phyloP scores from a whole-genome alignment of 2,329 filamentous ascomycete species.

The Akanthomyces lecanii region DNA sequence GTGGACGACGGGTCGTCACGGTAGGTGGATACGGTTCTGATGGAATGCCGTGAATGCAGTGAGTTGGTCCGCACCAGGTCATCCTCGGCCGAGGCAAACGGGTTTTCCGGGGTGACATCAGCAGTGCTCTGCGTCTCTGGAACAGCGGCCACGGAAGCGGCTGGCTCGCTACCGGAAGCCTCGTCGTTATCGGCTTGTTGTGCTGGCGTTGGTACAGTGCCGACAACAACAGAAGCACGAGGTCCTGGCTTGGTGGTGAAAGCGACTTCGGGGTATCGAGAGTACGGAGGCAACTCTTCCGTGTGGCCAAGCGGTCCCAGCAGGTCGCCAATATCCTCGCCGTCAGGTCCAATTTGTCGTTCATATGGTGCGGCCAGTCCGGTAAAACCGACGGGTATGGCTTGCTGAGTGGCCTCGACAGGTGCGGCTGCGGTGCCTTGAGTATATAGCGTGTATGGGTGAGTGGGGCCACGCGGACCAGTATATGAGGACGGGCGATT shows the following conservation, averaged over 20 bases:
- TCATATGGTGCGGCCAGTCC: conserved; percentile 64
- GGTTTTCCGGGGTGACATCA: conserved; percentile 57
- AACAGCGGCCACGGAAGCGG: conserved; percentile 27
- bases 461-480: conserved; percentile 64
- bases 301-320: conserved; percentile 84
- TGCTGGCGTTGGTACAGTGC: conserved; percentile 19
- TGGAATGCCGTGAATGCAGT: conserved; percentile 24
- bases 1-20: conserved; percentile 49
- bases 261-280: conserved; percentile 75
- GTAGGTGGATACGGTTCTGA: conserved; percentile 48
- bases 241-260: conserved; percentile 51
- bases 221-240: conserved; percentile 17
- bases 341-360: conserved; percentile 69
- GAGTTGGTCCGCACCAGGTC: conserved; percentile 49
- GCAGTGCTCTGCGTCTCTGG: conserved; percentile 59
- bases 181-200: background rate
- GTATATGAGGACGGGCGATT: conserved; percentile 44
- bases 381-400: conserved; percentile 70
- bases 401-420: conserved; percentile 43
- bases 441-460: conserved; percentile 82
- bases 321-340: conserved; percentile 81
- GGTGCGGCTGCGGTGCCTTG: conserved; percentile 62
- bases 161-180: background rate
- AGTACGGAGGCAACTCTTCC: conserved; percentile 88
- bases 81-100: conserved; percentile 55